A percentile compares a stretch with the other conserved stretches of the same genome.
These are phyloP conservation scores for Artemisia annua DNA, from an alignment of 129 eudicot species.

Conservation along the genomic window DNA sequence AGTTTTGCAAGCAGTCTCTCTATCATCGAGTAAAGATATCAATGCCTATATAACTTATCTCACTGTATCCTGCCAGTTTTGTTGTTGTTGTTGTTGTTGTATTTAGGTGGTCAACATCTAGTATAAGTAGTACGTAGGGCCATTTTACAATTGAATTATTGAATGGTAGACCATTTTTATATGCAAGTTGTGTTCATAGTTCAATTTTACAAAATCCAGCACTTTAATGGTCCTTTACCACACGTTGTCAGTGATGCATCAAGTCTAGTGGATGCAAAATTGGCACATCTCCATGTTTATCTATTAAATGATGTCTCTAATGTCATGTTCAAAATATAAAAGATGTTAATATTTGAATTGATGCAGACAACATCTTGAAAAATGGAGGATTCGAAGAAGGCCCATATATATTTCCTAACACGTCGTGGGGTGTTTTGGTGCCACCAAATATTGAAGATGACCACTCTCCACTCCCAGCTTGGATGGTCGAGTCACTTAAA, in stretches of 20 bases:
- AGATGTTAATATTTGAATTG: background rate
- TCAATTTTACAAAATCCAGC: constrained; percentile 30
- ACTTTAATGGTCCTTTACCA: constrained; percentile 17
- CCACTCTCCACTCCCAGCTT: constrained; percentile 82
- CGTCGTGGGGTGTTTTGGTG: constrained; percentile 86
- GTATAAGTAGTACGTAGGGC: background rate
- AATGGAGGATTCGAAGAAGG: constrained; percentile 95
- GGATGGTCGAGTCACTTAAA: constrained; percentile 94
- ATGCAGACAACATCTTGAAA: constrained; percentile 70
- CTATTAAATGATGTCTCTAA: constrained; percentile 23
- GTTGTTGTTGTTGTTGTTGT: no score
- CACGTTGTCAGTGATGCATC: constrained; percentile 31
- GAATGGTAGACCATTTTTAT: constrained; percentile 18
- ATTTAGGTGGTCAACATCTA: constrained; percentile 1
- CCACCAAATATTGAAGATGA: constrained; percentile 93
- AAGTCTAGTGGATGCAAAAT: constrained; percentile 28
- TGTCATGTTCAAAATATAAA: background rate
- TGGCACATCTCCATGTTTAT: constrained; percentile 28
- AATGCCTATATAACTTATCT: no score
- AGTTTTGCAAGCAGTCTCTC: no score
- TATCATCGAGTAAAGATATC: no score
- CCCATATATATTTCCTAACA: constrained; percentile 77
- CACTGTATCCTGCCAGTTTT: no score
- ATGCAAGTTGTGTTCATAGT: constrained; percentile 23
- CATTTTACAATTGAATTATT: constrained; percentile 9